These are phyloP conservation scores for Cicer yamashitae DNA, from an alignment of 306 rosid genomes.

Conservation along the genomic window DNA sequence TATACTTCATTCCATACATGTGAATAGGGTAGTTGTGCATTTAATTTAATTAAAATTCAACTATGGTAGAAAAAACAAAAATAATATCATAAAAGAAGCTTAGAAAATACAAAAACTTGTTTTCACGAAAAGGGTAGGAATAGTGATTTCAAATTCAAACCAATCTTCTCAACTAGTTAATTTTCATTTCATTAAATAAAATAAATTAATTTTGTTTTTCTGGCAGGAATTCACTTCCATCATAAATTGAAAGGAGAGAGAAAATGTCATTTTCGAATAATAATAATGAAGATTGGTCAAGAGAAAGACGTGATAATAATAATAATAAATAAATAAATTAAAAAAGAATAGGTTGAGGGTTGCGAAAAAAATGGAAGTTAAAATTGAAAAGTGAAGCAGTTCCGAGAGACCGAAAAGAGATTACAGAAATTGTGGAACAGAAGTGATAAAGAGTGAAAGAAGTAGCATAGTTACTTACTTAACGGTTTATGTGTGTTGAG, in stretches of 20 bases:
- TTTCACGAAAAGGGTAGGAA: slow-evolving; percentile 41
- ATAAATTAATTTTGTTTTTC: not conserved
- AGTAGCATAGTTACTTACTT: slow-evolving; percentile 34
- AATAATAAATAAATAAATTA: slow-evolving; percentile 33
- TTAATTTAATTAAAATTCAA: slow-evolving; percentile 48
- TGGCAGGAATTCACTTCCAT: slow-evolving; percentile 27
- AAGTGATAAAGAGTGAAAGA: not conserved
- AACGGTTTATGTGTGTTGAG: slow-evolving; percentile 20
- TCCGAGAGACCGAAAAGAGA: not conserved
- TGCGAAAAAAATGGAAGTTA: slow-evolving; percentile 3
- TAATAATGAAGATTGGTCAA: slow-evolving; percentile 21
- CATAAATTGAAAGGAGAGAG: slow-evolving; percentile 47
- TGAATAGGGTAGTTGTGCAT: slow-evolving; percentile 57
- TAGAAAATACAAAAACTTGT: slow-evolving; percentile 40
- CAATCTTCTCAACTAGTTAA: not conserved
- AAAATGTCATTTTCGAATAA: slow-evolving; percentile 53
- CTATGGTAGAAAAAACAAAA: not conserved
- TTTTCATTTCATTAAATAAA: not conserved
- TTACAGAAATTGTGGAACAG: not conserved
- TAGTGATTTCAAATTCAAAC: slow-evolving; percentile 38
- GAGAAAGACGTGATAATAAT: slow-evolving; percentile 38
- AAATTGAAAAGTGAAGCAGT: slow-evolving; percentile 12
- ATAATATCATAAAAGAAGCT: slow-evolving; percentile 24
- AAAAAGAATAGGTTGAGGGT: not conserved
- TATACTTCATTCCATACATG: slow-evolving; percentile 51